Conservation (phyloP, 2,329 filamentous ascomycete genomes). For the Colletotrichum tabaci region DNA sequence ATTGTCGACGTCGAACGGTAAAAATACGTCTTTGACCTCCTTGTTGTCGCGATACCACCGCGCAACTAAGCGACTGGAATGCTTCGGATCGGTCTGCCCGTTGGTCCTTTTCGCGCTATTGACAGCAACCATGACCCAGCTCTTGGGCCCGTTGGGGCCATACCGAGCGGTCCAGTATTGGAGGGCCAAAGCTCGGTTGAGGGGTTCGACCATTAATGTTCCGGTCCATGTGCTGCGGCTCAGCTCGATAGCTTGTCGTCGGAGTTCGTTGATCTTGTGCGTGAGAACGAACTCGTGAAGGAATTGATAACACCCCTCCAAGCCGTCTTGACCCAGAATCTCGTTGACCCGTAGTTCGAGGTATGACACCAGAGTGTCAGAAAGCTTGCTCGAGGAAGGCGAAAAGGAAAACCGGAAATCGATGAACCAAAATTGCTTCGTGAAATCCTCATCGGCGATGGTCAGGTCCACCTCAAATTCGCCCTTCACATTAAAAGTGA, state of each 20-base stretch:
- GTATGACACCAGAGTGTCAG: constrained; percentile 74
- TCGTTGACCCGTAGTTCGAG: constrained; percentile 82
- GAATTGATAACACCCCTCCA: constrained; percentile 86
- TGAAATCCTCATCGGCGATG: constrained; percentile 86
- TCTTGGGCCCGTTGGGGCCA: constrained; percentile 75
- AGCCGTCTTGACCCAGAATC: constrained; percentile 77
- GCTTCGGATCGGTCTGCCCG: constrained; percentile 56
- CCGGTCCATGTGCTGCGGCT: constrained; percentile 82
- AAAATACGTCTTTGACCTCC: constrained; percentile 77
- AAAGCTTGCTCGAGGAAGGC: constrained; percentile 74
- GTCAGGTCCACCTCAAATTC: constrained; percentile 97
- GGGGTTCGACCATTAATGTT: constrained; percentile 81
- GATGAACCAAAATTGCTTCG: constrained; percentile 93
- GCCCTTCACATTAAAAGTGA: constrained; percentile 84
- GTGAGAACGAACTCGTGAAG: constrained; percentile 91
- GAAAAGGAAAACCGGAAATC: constrained; percentile 89
- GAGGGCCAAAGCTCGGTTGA: constrained; percentile 86
- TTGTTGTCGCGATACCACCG: constrained; percentile 91
- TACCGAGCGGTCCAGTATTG: constrained; percentile 89
- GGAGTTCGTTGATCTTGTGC: constrained; percentile 88
- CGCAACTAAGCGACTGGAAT: constrained; percentile 70
- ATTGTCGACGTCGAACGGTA: constrained; percentile 75
- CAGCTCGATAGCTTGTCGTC: constrained; percentile 82
- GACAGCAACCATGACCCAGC: constrained; percentile 91
- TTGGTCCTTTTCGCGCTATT: constrained; percentile 72